phyloP scores from a whole-genome alignment of 2,329 filamentous ascomycete genomes.

The Calonectria pauciramosa region DNA sequence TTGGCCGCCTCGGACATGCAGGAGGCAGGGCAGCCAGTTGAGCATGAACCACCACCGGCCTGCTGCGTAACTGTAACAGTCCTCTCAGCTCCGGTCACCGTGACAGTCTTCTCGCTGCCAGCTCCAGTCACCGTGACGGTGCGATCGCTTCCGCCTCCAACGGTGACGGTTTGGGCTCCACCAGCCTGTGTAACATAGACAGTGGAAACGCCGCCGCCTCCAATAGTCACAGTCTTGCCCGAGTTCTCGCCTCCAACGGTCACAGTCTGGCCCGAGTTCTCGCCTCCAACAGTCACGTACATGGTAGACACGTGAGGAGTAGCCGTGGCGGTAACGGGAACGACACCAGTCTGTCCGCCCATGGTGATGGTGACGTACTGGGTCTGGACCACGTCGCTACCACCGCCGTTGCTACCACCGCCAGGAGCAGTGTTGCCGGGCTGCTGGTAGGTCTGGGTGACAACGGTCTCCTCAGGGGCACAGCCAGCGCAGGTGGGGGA shows the following conservation, averaged over 20 bases:
- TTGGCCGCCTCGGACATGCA: slow-evolving; percentile 36
- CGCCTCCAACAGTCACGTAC: neutral
- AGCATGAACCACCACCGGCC: neutral
- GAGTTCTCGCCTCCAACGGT: neutral
- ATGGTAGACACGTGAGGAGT: neutral
- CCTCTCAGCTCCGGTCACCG: slow-evolving; percentile 12
- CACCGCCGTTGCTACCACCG: neutral
- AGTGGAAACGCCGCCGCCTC: neutral
- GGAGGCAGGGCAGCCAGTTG: slow-evolving; percentile 11
- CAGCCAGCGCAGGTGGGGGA: slow-evolving; percentile 25
- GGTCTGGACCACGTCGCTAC: slow-evolving; percentile 18
- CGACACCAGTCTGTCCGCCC: slow-evolving; percentile 25
- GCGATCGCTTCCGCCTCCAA: slow-evolving; percentile 25
- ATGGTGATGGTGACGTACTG: slow-evolving; percentile 34
- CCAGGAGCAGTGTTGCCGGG: slow-evolving; percentile 22
- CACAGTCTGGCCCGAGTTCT: neutral
- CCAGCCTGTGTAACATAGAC: slow-evolving; percentile 33
- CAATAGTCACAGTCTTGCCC: too few relatives aligned
- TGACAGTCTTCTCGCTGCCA: slow-evolving; percentile 15
- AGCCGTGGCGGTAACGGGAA: slow-evolving; percentile 36
- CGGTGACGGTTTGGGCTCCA: slow-evolving; percentile 19
- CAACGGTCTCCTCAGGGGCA: slow-evolving; percentile 27
- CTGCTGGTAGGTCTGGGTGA: slow-evolving; percentile 21
- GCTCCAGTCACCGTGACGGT: slow-evolving; percentile 18
- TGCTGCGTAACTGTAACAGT: slow-evolving; percentile 19